These are phyloP conservation scores for Rhizopogon vesiculosus DNA, from an alignment of 768 basidiomycete genomes.

Conservation along the genomic window DNA sequence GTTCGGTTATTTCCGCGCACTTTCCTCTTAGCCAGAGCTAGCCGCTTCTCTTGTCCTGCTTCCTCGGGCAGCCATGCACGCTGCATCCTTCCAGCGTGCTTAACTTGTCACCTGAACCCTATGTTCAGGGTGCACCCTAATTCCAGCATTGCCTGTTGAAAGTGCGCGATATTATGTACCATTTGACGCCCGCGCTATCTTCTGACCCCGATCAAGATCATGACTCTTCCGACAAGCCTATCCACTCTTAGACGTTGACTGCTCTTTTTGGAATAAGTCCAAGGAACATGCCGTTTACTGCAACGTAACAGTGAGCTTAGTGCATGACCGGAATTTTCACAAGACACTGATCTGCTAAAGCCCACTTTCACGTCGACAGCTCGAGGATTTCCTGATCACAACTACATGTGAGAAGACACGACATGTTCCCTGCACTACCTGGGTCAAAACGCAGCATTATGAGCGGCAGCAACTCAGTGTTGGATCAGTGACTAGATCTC, in stretches of 20 bases:
- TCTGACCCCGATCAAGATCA: constrained; percentile 6
- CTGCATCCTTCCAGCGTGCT: constrained; percentile 8
- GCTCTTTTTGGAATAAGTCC: not conserved
- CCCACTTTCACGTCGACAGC: no score
- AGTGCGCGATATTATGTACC: constrained; percentile 28
- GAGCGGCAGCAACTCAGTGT: no score
- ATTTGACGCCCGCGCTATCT: not conserved
- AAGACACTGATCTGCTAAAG: not conserved
- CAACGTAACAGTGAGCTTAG: not conserved
- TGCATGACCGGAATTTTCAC: not conserved
- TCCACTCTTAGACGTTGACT: not conserved
- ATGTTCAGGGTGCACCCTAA: constrained; percentile 28
- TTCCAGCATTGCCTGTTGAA: constrained; percentile 9
- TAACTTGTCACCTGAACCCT: constrained; percentile 2
- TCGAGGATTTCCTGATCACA: not conserved
- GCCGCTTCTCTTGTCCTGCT: constrained; percentile 1
- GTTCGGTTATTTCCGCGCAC: constrained; percentile 20
- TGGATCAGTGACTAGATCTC: not conserved
- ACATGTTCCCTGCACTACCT: not conserved
- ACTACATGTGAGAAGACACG: not conserved
- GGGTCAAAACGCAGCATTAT: no score
- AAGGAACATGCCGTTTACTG: not conserved
- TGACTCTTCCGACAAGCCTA: not conserved
- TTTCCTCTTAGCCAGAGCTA: not conserved
- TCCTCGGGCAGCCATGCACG: not conserved